Percentiles rank a stretch among this genome's conserved stretches.
Evolutionary conservation across 768 basidiomycete genomes (phyloP).

Genomic region (Suillus paluster): DNA sequence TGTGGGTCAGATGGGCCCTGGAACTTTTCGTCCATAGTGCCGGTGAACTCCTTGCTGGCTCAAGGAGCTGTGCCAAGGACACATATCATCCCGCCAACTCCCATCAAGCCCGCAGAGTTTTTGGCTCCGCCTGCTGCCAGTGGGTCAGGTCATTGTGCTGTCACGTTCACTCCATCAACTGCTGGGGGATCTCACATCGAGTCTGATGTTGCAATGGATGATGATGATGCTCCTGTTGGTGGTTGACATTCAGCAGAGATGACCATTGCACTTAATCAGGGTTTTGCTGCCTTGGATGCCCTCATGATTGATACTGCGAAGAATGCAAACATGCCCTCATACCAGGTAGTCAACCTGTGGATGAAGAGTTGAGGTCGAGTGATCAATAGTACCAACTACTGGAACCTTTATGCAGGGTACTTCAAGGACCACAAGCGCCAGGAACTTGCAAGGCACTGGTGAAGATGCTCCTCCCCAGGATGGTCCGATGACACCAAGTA

Average conservation of each 20-base stretch:
- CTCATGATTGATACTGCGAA: background rate
- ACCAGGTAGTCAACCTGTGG: conserved; percentile 14
- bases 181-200: background rate
- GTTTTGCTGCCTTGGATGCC: background rate
- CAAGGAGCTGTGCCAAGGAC: too few relatives aligned
- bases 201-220: background rate
- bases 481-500: conserved; percentile 1
- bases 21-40: background rate
- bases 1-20: background rate
- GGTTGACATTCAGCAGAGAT: background rate
- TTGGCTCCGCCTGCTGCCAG: background rate
- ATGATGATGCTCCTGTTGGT: background rate
- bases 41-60: background rate
- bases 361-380: conserved; percentile 7
- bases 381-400: conserved; percentile 3
- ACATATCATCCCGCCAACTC: background rate
- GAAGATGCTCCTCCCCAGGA: background rate
- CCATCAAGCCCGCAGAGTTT: background rate
- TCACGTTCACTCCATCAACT: background rate
- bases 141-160: background rate
- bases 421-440: conserved; percentile 4
- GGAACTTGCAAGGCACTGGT: conserved; percentile 2
- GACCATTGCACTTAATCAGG: background rate
- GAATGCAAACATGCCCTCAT: conserved; percentile 1
- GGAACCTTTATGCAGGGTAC: conserved; percentile 11